Evolutionary conservation across 1,139 yeast species (phyloP).

Genomic region (Taphrina deformans): DNA sequence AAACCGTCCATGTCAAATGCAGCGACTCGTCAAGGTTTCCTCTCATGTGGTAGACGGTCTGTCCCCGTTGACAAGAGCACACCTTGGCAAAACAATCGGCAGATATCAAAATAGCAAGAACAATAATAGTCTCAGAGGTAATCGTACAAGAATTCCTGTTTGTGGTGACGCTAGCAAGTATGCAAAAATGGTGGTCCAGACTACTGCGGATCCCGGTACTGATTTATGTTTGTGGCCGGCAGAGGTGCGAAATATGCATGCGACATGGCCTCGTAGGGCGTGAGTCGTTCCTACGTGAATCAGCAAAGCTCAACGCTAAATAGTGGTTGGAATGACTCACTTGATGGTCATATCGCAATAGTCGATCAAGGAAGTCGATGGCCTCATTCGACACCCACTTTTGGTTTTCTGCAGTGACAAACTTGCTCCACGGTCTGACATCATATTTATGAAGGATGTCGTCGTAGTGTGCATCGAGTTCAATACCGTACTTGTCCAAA

Average conservation of each 20-base stretch:
- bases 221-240: slow-evolving; percentile 1
- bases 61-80: too few relatives aligned
- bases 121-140: background rate
- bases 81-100: too few relatives aligned
- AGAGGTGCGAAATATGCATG: slow-evolving; percentile 68
- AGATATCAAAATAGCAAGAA: background rate
- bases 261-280: slow-evolving; percentile 92
- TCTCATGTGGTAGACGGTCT: background rate
- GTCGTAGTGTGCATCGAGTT: slow-evolving; percentile 77
- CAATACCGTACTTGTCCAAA: slow-evolving; percentile 71
- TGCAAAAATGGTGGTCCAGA: background rate
- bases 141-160: background rate
- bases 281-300: slow-evolving; percentile 64
- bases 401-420: slow-evolving; percentile 71
- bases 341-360: slow-evolving; percentile 90
- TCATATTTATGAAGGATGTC: slow-evolving; percentile 72
- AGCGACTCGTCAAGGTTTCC: background rate
- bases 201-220: background rate
- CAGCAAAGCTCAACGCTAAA: too few relatives aligned
- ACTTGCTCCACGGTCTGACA: slow-evolving; percentile 84
- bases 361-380: slow-evolving; percentile 76
- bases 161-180: slow-evolving; percentile 5
- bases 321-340: too few relatives aligned
- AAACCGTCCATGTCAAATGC: too few relatives aligned
- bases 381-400: slow-evolving; percentile 69